phyloP scores from a whole-genome alignment of 176 grass and related monocot species.

The Phoenix dactylifera region DNA sequence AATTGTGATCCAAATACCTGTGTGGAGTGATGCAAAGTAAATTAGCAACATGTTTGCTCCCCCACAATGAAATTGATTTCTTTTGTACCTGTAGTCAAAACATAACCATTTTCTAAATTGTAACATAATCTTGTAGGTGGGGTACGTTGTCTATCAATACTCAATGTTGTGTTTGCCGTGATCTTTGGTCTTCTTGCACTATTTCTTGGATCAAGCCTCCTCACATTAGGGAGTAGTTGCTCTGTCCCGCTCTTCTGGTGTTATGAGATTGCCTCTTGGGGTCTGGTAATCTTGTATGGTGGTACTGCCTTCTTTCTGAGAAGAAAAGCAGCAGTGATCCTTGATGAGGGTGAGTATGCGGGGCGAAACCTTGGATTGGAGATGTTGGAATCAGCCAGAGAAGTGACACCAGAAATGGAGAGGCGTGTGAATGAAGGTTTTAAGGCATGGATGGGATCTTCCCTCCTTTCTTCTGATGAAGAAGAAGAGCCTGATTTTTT shows the following conservation, averaged over 20 bases:
- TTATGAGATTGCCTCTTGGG: slow-evolving; percentile 84
- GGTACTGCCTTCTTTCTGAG: slow-evolving; percentile 70
- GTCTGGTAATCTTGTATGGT: slow-evolving; percentile 70
- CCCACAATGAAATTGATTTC: too few species aligned
- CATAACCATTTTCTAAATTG: too few species aligned
- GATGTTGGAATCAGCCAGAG: slow-evolving; percentile 55
- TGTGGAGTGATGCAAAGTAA: too few species aligned
- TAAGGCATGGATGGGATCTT: slow-evolving; percentile 91
- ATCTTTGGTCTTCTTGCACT: slow-evolving; percentile 79
- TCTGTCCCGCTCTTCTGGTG: slow-evolving; percentile 92
- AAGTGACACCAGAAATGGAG: slow-evolving; percentile 65
- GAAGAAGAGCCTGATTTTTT: slow-evolving; percentile 74
- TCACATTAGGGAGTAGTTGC: slow-evolving; percentile 71
- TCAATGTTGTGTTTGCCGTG: slow-evolving; percentile 64
- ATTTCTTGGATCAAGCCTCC: slow-evolving; percentile 76
- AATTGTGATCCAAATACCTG: too few species aligned
- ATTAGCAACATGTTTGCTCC: too few species aligned
- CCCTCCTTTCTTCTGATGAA: slow-evolving; percentile 80
- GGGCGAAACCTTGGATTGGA: slow-evolving; percentile 61
- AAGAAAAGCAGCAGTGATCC: slow-evolving; percentile 62
- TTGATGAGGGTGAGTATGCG: slow-evolving; percentile 59
- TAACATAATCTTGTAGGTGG: slow-evolving; percentile 43
- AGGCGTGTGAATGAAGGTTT: slow-evolving; percentile 75
- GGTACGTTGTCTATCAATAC: slow-evolving; percentile 64
- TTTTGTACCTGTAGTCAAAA: too few species aligned